A percentile compares a stretch with the other conserved stretches of the same genome.
Conservation (phyloP, 2,329 filamentous ascomycete genomes). For the Colletotrichum australisinense region DNA sequence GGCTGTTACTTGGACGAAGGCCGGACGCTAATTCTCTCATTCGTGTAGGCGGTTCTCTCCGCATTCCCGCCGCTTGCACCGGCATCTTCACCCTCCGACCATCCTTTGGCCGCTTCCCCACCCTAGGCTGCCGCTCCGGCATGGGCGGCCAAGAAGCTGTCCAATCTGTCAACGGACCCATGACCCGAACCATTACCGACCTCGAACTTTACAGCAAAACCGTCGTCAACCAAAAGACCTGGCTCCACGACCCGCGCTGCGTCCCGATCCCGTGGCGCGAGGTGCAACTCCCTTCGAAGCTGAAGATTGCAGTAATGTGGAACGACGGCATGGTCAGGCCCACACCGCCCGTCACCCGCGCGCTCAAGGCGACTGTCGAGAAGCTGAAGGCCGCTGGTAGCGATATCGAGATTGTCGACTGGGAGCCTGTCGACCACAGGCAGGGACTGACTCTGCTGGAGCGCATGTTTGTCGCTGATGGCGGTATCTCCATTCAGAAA, state of each 20-base stretch:
- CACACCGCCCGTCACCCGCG: constrained; percentile 73
- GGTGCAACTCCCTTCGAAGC: constrained; percentile 46
- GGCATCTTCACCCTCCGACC: constrained; percentile 68
- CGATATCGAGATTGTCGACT: constrained; percentile 64
- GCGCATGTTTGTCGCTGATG: constrained; percentile 62
- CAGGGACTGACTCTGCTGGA: constrained; percentile 50
- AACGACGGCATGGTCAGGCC: constrained; percentile 73
- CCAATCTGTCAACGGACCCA: constrained; percentile 71
- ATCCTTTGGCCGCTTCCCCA: constrained; percentile 70
- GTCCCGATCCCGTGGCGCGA: constrained; percentile 68
- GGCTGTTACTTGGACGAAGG: neutral
- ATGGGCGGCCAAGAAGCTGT: constrained; percentile 75
- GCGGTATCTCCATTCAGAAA: constrained; percentile 52
- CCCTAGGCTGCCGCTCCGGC: constrained; percentile 62
- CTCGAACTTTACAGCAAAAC: constrained; percentile 65
- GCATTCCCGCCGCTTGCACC: constrained; percentile 65
- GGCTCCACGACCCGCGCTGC: constrained; percentile 67
- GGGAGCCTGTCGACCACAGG: constrained; percentile 56
- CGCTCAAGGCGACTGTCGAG: constrained; percentile 57
- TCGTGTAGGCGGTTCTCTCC: constrained; percentile 60
- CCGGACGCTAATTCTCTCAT: neutral
- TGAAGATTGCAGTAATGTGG: constrained; percentile 72
- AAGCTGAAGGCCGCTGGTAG: constrained; percentile 59
- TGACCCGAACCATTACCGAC: constrained; percentile 67
- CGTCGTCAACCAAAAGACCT: constrained; percentile 64